phyloP scores from a whole-genome alignment of 2,329 filamentous ascomycete species.

The Clonostachys solani region DNA sequence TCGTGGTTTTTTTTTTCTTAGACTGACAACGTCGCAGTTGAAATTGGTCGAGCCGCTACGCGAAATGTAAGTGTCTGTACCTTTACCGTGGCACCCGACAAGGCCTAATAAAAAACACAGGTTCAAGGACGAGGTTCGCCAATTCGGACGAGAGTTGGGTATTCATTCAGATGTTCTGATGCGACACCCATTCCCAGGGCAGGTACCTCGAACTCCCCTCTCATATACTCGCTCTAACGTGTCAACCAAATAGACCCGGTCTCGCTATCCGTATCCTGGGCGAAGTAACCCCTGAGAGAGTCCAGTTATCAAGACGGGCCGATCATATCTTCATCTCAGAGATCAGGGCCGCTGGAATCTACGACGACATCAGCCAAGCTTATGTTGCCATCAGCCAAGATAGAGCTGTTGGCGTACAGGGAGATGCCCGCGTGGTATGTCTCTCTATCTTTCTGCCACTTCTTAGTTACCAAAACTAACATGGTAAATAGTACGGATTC shows the following conservation, averaged over 20 bases:
- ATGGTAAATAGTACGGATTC: constrained; percentile 6
- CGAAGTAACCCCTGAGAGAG: constrained; percentile 75
- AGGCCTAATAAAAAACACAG: neutral
- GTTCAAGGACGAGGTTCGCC: constrained; percentile 72
- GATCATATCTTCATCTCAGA: constrained; percentile 75
- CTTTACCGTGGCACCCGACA: neutral
- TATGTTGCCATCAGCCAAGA: constrained; percentile 36
- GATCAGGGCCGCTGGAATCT: constrained; percentile 69
- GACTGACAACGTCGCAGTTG: constrained; percentile 23
- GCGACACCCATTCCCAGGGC: constrained; percentile 16
- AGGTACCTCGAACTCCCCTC: neutral
- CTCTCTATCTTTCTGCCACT: constrained; percentile 19
- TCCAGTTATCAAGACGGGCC: constrained; percentile 74
- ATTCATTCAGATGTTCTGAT: constrained; percentile 18
- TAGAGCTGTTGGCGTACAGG: constrained; percentile 37
- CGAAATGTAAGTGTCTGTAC: constrained; percentile 41
- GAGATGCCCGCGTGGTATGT: constrained; percentile 57
- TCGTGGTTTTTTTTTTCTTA: no score
- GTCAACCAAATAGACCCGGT: constrained; percentile 34
- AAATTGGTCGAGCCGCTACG: constrained; percentile 76
- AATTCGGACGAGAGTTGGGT: constrained; percentile 16
- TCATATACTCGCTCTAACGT: neutral
- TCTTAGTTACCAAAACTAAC: neutral
- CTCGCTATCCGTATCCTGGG: constrained; percentile 79
- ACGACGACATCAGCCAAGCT: constrained; percentile 49